These are phyloP conservation scores for Arthrobotrys entomopaga DNA, from an alignment of 2,329 filamentous ascomycete species.

Conservation along the genomic window DNA sequence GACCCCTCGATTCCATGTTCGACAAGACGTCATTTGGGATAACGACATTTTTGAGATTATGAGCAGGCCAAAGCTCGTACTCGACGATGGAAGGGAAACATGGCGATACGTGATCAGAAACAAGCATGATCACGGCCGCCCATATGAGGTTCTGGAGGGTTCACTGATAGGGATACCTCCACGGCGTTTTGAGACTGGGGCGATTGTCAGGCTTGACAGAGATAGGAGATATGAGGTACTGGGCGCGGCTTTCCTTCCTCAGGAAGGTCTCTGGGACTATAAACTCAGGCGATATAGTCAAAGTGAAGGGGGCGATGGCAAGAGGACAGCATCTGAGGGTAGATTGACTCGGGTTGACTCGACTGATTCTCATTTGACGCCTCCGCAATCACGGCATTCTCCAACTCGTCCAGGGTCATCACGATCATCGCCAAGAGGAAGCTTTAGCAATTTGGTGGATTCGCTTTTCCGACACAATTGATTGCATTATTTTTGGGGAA, in stretches of 20 bases:
- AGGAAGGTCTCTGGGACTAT: constrained; percentile 47
- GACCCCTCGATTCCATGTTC: constrained; percentile 35
- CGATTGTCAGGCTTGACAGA: constrained; percentile 25
- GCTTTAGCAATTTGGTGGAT: constrained; percentile 42
- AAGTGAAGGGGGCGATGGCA: constrained; percentile 21
- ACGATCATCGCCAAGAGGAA: constrained; percentile 30
- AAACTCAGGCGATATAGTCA: constrained; percentile 31
- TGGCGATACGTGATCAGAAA: constrained; percentile 37
- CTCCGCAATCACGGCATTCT: constrained; percentile 36
- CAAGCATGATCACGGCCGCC: constrained; percentile 20
- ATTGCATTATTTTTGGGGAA: neutral
- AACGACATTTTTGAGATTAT: constrained; percentile 47
- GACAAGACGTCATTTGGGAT: constrained; percentile 45
- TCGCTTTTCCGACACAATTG: constrained; percentile 25
- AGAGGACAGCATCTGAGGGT: constrained; percentile 36
- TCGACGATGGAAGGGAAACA: constrained; percentile 25
- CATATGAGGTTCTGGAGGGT: constrained; percentile 18
- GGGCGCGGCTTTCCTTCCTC: constrained; percentile 36
- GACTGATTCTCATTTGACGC: constrained; percentile 35
- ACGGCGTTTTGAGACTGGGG: constrained; percentile 34
- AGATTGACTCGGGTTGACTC: constrained; percentile 32
- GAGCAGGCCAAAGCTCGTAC: constrained; percentile 33
- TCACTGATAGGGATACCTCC: constrained; percentile 29
- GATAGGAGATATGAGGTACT: constrained; percentile 38
- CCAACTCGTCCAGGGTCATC: constrained; percentile 6